Percentiles rank a stretch among this genome's conserved stretches.
Conservation (phyloP, 129 eudicot genomes). For the Deinandra increscens region DNA sequence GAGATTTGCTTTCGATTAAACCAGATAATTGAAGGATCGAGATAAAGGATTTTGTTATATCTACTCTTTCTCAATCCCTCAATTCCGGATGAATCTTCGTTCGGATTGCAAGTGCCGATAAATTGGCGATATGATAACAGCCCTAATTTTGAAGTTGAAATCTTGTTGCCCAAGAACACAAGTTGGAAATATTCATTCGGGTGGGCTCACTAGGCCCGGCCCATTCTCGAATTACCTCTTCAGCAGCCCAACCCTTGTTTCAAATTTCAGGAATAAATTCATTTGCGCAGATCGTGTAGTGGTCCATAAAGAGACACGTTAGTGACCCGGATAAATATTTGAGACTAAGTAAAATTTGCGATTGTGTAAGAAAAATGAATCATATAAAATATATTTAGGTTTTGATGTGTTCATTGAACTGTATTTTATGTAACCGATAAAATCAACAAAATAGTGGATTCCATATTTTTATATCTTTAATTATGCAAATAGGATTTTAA, state of each 20-base stretch:
- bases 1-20: background rate
- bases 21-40: constrained; percentile 24
- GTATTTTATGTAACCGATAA: too few relatives aligned
- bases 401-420: too few relatives aligned
- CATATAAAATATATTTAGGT: too few relatives aligned
- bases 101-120: constrained; percentile 13
- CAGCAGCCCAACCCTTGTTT: background rate
- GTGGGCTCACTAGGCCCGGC: constrained; percentile 12
- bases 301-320: too few relatives aligned
- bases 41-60: background rate
- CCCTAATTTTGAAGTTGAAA: constrained; percentile 19
- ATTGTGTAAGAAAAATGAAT: too few relatives aligned
- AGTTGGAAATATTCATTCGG: background rate
- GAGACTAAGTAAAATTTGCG: too few relatives aligned
- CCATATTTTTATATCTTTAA: too few relatives aligned
- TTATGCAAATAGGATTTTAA: too few relatives aligned
- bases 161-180: constrained; percentile 26
- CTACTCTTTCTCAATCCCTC: constrained; percentile 13
- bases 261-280: background rate
- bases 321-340: too few relatives aligned
- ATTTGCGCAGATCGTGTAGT: too few relatives aligned
- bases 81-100: constrained; percentile 15
- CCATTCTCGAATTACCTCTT: background rate
- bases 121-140: constrained; percentile 13
- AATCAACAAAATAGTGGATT: too few relatives aligned